Evolutionary conservation across 306 rosid genomes (phyloP), one percentile per base, ranked within the genome.

Genomic region (Trifolium repens): DNA sequence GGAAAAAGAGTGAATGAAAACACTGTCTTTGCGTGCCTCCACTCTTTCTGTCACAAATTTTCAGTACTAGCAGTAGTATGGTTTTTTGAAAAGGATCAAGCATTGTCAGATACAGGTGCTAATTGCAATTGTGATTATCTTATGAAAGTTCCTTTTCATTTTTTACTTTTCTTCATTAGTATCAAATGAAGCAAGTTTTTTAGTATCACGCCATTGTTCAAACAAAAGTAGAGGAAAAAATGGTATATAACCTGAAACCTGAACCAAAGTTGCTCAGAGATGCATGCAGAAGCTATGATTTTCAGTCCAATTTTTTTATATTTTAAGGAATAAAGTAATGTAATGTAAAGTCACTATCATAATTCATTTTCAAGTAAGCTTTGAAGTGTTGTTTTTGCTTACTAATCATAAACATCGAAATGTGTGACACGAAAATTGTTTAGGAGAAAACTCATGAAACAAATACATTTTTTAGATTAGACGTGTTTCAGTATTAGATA

Each of bases 101-200:
- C 80, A 80, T 75, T 83, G 84, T 79, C 88, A 82, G 89, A 82
- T 81, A 80, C 83, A 86, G 84, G 85, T 73, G 81, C 87, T 78
- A 82, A 79, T 55, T 73, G 87, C 76, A 71, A 79, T 76, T 65
- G 78, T 66, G 4, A 30, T 74, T 61, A 61, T 32, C 66, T 42
- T 15, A 69, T 74, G 82, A 83, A 87, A 81, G 72, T 82, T 67
- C 61, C 46, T 58, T 55, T 79, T 71, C 9, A 7, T 39, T 8
- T 39, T 7, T 39, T 77, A 71, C 47, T 61, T 78, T 73, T 62
- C 55, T 62, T 61, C 7, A 70, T 67, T n/a, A 22, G 24, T 22
- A 73, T 57, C 66, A 79, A 40, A 74, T 74, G 77, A 85, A 70
- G 71, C 52, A 84, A 80, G 54, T 49, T 81, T 78, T 69, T 78